Base-by-base conservation (phyloP, 2,329 filamentous ascomycete species). In the Stemphylium lycopersici region DNA sequence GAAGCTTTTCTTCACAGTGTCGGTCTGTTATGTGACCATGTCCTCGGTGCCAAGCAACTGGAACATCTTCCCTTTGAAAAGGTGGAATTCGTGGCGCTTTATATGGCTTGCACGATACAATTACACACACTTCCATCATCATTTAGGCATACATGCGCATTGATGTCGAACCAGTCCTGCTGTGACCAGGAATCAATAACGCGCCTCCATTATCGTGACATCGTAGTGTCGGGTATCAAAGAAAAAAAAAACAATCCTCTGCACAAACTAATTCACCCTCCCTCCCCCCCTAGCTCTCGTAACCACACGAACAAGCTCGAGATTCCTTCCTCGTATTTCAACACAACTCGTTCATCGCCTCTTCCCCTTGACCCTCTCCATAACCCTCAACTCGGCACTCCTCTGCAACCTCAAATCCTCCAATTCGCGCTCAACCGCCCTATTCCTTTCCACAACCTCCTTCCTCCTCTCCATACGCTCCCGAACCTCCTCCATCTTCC, bases 381-480 rank as follows among this genome's bases (percentile, higher is more conserved):
- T 67, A 32, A 81, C 74, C 66, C 76, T 76, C 53, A 78, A 59
- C 67, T 81, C 79, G 48, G 77, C 74, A 42, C 71, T 70, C 62
- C 79, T 74, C 70, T 79, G 74, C 55, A 78, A 72, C 48, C 70
- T 72, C 67, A 80, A 59, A 40, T 75, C 69, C 61, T 75, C 73
- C 53, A 81, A 58, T 63, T 80, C 72, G 59, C 71, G 75, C 60
- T 76, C 70, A n/a, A 81, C 68, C 45, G 64, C 70, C 52, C 73
- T 73, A 50, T 81, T 80, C 44, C 71, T 69, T 48, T 72, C 70
- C 10, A 76, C 69, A 5, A 77, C 76, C 48, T 72, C 67, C 47
- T 75, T 69, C 37, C 79, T 68, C 73, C 65, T 65, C 68, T 65
- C 55, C 71, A 78, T 60, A 62, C 77, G 62, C 67, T 69, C 72